Conservation (phyloP, 1,139 yeast genomes). For the Debaryomyces sp. region DNA sequence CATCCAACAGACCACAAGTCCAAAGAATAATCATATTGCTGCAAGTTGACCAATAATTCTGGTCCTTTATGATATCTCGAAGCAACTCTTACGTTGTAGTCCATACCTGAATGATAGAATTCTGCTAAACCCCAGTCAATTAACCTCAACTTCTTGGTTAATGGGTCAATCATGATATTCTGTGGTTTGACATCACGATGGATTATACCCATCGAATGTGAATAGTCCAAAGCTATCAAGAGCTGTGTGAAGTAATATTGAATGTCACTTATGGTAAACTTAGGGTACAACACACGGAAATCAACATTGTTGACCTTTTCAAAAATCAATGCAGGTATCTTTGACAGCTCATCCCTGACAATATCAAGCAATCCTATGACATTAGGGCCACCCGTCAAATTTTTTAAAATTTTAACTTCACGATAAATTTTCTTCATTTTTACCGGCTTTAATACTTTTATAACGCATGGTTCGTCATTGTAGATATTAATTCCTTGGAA, state of each 20-base stretch:
- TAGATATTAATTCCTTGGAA: constrained; percentile 65
- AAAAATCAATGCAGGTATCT: constrained; percentile 75
- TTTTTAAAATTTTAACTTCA: constrained; percentile 75
- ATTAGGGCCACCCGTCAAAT: constrained; percentile 76
- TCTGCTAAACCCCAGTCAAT: constrained; percentile 90
- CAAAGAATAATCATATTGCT: constrained; percentile 75
- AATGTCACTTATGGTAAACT: constrained; percentile 61
- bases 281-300: constrained; percentile 71
- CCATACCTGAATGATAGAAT: constrained; percentile 77
- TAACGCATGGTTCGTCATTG: constrained; percentile 58
- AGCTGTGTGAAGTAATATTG: constrained; percentile 72
- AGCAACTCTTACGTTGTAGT: constrained; percentile 80
- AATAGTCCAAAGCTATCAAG: constrained; percentile 70
- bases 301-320: constrained; percentile 74
- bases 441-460: constrained; percentile 78
- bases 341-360: constrained; percentile 72
- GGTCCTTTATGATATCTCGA: constrained; percentile 84
- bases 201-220: constrained; percentile 83
- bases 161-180: constrained; percentile 81
- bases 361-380: constrained; percentile 69
- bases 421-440: constrained; percentile 78
- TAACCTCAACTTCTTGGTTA: constrained; percentile 59
- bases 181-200: constrained; percentile 87
- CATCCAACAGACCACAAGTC: constrained; percentile 87
- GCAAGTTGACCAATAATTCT: constrained; percentile 70